Evolutionary conservation across 257 asterid species (phyloP).

Genomic region (Salvia miltiorrhiza): DNA sequence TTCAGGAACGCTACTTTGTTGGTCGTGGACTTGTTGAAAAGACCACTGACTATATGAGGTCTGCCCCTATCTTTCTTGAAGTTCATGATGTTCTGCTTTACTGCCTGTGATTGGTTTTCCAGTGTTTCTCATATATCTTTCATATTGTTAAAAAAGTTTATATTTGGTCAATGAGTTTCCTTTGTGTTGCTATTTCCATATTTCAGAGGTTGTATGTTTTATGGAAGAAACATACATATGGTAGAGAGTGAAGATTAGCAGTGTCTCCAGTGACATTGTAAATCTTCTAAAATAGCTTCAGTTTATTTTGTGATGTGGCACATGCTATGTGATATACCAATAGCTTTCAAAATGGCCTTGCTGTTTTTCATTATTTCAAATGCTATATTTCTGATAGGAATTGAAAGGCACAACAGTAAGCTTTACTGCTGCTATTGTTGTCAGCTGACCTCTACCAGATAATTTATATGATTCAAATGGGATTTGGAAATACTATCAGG

Average conservation of each 20-base stretch:
- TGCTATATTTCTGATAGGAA: constrained; percentile 1
- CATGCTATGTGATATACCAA: no score
- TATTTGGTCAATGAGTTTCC: background rate
- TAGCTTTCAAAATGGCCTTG: background rate
- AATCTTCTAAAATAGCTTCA: background rate
- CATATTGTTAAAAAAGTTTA: background rate
- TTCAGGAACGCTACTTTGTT: constrained; percentile 97
- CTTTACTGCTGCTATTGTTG: background rate
- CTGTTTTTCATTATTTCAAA: background rate
- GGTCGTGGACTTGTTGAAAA: constrained; percentile 99
- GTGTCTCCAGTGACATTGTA: background rate
- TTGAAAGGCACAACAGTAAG: background rate
- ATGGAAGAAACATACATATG: background rate
- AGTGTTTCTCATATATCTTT: background rate
- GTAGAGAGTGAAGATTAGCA: background rate
- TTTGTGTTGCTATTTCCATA: background rate
- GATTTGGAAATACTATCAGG: background rate
- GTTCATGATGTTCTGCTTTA: constrained; percentile 5
- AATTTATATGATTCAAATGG: background rate
- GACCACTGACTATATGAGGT: constrained; percentile 84
- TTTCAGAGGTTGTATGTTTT: background rate
- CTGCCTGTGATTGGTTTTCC: constrained; percentile 2
- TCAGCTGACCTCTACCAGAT: background rate
- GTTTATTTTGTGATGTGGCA: background rate
- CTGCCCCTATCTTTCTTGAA: constrained; percentile 25